Evolutionary conservation across 164 flowering plant genomes (phyloP).

Genomic region (Stephania japonica): DNA sequence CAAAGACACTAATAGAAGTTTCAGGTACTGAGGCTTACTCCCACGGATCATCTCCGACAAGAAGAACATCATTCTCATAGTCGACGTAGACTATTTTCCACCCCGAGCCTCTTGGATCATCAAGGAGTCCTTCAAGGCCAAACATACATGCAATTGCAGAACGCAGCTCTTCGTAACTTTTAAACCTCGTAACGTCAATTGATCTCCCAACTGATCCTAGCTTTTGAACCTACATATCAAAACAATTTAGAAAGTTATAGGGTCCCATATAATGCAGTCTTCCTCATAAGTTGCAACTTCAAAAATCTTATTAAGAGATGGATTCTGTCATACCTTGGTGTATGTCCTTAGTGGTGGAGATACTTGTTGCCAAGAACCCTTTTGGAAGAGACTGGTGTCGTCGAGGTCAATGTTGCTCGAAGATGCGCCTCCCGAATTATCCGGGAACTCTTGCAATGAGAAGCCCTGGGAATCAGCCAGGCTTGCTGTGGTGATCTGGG

Average conservation of each 20-base stretch:
- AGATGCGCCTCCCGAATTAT: constrained; percentile 79
- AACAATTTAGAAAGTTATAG: background rate
- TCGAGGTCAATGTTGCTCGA: constrained; percentile 80
- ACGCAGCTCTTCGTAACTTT: constrained; percentile 65
- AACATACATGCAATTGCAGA: constrained; percentile 88
- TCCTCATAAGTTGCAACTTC: too few relatives aligned
- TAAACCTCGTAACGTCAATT: constrained; percentile 76
- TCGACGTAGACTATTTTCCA: constrained; percentile 97
- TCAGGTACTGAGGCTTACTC: constrained; percentile 52
- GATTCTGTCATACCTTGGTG: constrained; percentile 57
- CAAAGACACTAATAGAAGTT: background rate
- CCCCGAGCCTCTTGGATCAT: constrained; percentile 60
- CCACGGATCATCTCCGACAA: constrained; percentile 99
- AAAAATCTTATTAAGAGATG: background rate
- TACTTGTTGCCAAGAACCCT: constrained; percentile 75
- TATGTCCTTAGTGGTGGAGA: constrained; percentile 74
- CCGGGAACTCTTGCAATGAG: constrained; percentile 64
- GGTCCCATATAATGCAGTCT: background rate
- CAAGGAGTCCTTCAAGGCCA: constrained; percentile 80
- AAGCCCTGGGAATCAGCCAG: constrained; percentile 71
- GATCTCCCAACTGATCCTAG: constrained; percentile 98
- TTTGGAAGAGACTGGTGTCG: constrained; percentile 55
- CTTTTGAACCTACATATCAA: constrained; percentile 70
- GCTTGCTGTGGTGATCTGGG: constrained; percentile 83
- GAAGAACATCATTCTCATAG: constrained; percentile 91